Percentiles rank a stretch among this genome's conserved stretches.
phyloP scores from a whole-genome alignment of 352 stramenopile species.

The Phytophthora melonis region DNA sequence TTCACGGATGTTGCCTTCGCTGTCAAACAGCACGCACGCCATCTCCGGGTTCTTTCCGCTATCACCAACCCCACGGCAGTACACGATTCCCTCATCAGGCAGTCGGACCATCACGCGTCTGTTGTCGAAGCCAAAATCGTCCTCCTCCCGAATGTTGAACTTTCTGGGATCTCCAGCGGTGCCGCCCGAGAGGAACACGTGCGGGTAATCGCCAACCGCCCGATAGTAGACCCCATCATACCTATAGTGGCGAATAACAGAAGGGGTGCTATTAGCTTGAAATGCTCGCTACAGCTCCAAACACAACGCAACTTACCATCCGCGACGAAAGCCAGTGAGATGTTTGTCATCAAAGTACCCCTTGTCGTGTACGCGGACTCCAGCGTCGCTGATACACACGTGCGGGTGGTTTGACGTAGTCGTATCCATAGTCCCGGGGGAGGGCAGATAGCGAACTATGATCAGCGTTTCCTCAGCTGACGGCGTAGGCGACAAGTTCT shows the following conservation, averaged over 20 bases:
- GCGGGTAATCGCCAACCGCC: conserved; percentile 11
- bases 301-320: conserved; percentile 14
- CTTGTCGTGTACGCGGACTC: conserved; percentile 7
- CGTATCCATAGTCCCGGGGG: background rate
- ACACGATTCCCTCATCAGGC: conserved; percentile 23
- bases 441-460: conserved; percentile 14
- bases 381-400: conserved; percentile 9
- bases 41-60: conserved; percentile 17
- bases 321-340: conserved; percentile 29
- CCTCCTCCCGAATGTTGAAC: conserved; percentile 23
- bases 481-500: conserved; percentile 21
- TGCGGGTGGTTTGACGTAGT: conserved; percentile 5
- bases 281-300: background rate
- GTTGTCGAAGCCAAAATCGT: conserved; percentile 25
- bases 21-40: conserved; percentile 29
- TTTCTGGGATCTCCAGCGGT: conserved; percentile 5
- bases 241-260: background rate
- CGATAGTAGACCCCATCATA: conserved; percentile 10
- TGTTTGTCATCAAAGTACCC: conserved; percentile 23
- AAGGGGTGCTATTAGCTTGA: background rate
- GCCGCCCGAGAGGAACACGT: conserved; percentile 15
- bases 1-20: conserved; percentile 6
- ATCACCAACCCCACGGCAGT: conserved; percentile 16
- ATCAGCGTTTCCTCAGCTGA: conserved; percentile 16
- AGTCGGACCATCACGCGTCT: conserved; percentile 26